Percentiles rank a stretch among this genome's conserved stretches.
These are phyloP conservation scores for Prunus kanzakura DNA, from an alignment of 306 rosid species.

Conservation along the genomic window DNA sequence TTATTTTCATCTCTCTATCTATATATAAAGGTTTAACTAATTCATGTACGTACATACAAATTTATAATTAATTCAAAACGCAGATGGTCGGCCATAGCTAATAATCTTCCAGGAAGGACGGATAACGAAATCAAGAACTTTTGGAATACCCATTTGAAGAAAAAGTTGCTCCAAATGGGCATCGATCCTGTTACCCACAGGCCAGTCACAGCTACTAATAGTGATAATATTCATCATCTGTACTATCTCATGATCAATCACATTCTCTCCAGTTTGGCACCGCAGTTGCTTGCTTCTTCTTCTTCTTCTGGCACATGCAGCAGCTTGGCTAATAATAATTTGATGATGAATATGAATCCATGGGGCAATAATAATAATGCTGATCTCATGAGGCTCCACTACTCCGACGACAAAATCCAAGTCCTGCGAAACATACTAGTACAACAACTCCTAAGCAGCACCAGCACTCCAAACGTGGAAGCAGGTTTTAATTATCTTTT, in stretches of 20 bases:
- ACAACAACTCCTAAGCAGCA: slow-evolving; percentile 30
- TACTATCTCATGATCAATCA: slow-evolving; percentile 5
- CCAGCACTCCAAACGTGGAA: slow-evolving; percentile 24
- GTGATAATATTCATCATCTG: slow-evolving; percentile 16
- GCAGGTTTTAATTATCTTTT: slow-evolving; percentile 26
- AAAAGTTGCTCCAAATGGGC: slow-evolving; percentile 71
- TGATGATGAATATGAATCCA: neutral
- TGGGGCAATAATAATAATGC: neutral
- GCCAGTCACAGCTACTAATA: slow-evolving; percentile 23
- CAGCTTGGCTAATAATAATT: too few relatives aligned
- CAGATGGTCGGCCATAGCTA: slow-evolving; percentile 86
- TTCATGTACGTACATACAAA: neutral
- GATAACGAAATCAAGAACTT: slow-evolving; percentile 84
- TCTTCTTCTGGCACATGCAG: neutral
- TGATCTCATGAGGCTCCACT: neutral
- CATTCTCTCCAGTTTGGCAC: slow-evolving; percentile 48
- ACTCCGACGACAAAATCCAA: slow-evolving; percentile 36
- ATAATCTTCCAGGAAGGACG: slow-evolving; percentile 76
- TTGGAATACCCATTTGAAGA: slow-evolving; percentile 81
- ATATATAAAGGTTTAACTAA: neutral
- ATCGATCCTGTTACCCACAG: slow-evolving; percentile 73
- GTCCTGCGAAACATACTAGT: slow-evolving; percentile 39
- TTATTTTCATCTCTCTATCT: neutral
- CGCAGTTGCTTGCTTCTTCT: neutral
- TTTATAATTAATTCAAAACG: neutral